These are phyloP conservation scores for Kodamaea jinghongensis DNA, from an alignment of 805 yeast species.

Conservation along the genomic window DNA sequence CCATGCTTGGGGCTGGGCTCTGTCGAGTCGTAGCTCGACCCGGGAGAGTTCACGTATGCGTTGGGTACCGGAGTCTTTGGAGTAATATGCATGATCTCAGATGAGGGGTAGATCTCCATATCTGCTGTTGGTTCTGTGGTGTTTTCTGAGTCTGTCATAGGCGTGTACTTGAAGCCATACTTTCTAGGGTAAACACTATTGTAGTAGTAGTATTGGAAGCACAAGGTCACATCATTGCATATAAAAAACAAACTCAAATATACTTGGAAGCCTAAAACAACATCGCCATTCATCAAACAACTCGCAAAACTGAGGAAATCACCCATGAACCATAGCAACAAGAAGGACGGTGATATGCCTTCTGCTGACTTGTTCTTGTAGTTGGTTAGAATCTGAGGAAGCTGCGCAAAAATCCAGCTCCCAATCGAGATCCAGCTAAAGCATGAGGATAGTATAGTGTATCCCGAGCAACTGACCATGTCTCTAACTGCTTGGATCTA, in stretches of 20 bases:
- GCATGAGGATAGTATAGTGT: constrained; percentile 12
- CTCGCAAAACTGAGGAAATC: constrained; percentile 37
- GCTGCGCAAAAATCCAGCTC: constrained; percentile 72
- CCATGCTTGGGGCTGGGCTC: constrained; percentile 8
- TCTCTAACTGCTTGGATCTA: not conserved
- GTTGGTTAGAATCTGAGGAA: constrained; percentile 66
- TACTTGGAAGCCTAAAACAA: constrained; percentile 37
- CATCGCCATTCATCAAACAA: constrained; percentile 35
- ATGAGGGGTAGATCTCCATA: constrained; percentile 5
- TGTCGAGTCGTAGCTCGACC: constrained; percentile 15
- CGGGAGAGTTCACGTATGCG: constrained; percentile 5
- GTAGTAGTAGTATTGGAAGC: constrained; percentile 43
- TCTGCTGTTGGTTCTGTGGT: constrained; percentile 2
- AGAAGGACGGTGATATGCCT: constrained; percentile 61
- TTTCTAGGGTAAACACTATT: constrained; percentile 32
- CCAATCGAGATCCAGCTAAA: constrained; percentile 38
- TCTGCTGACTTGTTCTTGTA: constrained; percentile 60
- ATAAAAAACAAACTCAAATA: constrained; percentile 40
- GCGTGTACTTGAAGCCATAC: constrained; percentile 5
- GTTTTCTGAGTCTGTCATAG: not conserved
- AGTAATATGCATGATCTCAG: constrained; percentile 14
- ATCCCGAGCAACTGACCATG: constrained; percentile 7
- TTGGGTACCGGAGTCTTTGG: constrained; percentile 5
- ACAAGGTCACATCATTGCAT: constrained; percentile 36
- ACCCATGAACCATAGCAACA: constrained; percentile 64